Percentiles rank a stretch among this genome's conserved stretches.
Evolutionary conservation across 257 asterid genomes (phyloP).

Genomic region (Linaria vulgaris): DNA sequence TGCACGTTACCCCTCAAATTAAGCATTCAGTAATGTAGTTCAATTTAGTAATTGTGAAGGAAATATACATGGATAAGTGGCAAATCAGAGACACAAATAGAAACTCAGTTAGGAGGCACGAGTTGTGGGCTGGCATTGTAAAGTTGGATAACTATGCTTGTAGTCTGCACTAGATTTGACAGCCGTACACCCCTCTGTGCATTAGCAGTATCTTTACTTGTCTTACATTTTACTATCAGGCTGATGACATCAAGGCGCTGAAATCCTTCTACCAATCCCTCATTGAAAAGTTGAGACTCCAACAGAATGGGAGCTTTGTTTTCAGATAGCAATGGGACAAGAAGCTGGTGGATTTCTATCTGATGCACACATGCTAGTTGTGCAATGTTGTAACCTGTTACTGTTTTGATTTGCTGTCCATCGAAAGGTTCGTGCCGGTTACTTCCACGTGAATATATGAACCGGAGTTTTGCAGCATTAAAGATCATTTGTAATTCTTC

Average conservation of each 20-base stretch:
- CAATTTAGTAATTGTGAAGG: neutral
- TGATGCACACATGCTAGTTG: conserved; percentile 13
- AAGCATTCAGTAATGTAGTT: too few species aligned
- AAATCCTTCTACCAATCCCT: conserved; percentile 81
- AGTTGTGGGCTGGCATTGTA: neutral
- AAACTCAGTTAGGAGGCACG: neutral
- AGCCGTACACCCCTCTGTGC: too few species aligned
- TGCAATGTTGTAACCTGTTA: conserved; percentile 31
- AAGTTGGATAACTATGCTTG: neutral
- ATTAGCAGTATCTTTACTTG: neutral
- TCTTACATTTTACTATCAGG: conserved; percentile 42
- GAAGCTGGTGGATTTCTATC: conserved; percentile 16
- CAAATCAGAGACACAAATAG: neutral
- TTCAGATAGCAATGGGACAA: conserved; percentile 51
- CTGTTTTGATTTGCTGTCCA: conserved; percentile 28
- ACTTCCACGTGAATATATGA: conserved; percentile 6
- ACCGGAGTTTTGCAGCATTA: neutral
- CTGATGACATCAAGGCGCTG: conserved; percentile 63
- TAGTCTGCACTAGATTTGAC: neutral
- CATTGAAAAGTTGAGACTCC: conserved; percentile 71
- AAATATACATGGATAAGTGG: neutral
- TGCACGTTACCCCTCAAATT: too few species aligned
- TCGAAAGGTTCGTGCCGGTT: conserved; percentile 35
- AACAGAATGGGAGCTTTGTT: conserved; percentile 83
- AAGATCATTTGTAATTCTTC: neutral